Percentiles rank a stretch among this genome's conserved stretches.
Evolutionary conservation across 2,329 filamentous ascomycete genomes (phyloP).

Genomic region (Cladobotryum mycophilum): DNA sequence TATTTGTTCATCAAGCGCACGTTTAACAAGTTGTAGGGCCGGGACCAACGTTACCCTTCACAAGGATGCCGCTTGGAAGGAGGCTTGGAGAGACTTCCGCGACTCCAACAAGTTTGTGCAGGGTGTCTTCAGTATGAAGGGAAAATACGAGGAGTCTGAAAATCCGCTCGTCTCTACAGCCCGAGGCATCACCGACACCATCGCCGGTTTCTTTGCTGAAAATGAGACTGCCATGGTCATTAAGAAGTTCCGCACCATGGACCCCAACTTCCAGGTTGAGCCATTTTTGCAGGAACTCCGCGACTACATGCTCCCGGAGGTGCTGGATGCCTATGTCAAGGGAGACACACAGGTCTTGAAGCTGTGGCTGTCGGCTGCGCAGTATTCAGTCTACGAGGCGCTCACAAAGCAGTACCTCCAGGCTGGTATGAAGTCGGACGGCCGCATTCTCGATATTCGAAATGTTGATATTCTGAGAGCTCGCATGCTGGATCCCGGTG

Average conservation of each 20-base stretch:
- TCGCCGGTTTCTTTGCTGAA: slow-evolving; percentile 95
- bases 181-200: slow-evolving; percentile 84
- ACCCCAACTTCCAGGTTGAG: slow-evolving; percentile 90
- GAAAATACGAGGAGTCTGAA: slow-evolving; percentile 90
- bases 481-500: slow-evolving; percentile 74
- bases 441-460: slow-evolving; percentile 89
- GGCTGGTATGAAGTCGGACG: slow-evolving; percentile 88
- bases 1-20: slow-evolving; percentile 18
- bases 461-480: slow-evolving; percentile 84
- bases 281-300: slow-evolving; percentile 91
- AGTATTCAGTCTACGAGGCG: slow-evolving; percentile 96
- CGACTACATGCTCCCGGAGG: slow-evolving; percentile 96
- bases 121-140: slow-evolving; percentile 78
- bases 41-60: slow-evolving; percentile 92
- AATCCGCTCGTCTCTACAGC: slow-evolving; percentile 92
- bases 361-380: slow-evolving; percentile 91
- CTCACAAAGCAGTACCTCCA: slow-evolving; percentile 93
- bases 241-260: slow-evolving; percentile 95
- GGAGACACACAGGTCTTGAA: slow-evolving; percentile 86
- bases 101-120: slow-evolving; percentile 87
- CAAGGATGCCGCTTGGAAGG: slow-evolving; percentile 96
- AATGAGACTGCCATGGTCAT: slow-evolving; percentile 97
- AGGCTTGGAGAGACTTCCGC: slow-evolving; percentile 94
- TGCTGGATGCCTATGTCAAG: slow-evolving; percentile 96
- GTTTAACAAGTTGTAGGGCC: slow-evolving; percentile 53